A percentile compares a stretch with the other conserved stretches of the same genome.
Evolutionary conservation across 495 filamentous ascomycete species (phyloP).

Genomic region (Thozetella sp.): DNA sequence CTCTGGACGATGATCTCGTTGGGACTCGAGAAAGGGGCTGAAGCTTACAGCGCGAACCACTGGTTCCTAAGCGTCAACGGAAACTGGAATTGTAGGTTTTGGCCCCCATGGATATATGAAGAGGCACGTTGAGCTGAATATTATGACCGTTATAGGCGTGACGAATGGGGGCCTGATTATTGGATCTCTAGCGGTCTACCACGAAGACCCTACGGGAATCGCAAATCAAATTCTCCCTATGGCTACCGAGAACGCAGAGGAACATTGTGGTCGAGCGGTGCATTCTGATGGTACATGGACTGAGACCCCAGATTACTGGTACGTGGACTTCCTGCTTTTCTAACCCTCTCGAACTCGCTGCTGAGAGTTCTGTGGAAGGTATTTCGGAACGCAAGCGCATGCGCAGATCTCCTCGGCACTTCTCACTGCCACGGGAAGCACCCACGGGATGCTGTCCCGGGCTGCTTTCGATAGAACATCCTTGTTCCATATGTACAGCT

Average conservation of each 20-base stretch:
- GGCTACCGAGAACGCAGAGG: background rate
- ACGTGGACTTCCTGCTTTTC: too few relatives aligned
- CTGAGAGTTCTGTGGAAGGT: background rate
- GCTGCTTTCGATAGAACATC: background rate
- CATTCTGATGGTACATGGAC: background rate
- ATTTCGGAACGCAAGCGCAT: constrained; percentile 9
- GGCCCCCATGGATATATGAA: background rate
- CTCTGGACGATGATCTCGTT: background rate
- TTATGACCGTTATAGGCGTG: background rate
- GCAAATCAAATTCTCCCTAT: background rate
- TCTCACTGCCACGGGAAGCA: background rate
- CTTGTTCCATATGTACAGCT: constrained; percentile 4
- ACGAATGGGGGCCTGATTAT: background rate
- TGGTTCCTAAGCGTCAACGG: background rate
- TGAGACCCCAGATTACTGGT: constrained; percentile 8
- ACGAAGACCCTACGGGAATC: background rate
- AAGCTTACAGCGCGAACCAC: background rate
- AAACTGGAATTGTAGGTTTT: background rate
- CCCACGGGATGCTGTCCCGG: background rate
- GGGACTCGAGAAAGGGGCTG: background rate
- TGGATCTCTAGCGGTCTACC: background rate
- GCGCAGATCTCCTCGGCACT: constrained; percentile 6
- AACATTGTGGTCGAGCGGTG: background rate
- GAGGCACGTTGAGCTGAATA: background rate
- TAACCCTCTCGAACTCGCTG: too few relatives aligned